Conservation (phyloP, 2,329 filamentous ascomycete genomes). For the Aspergillus fijiensis region DNA sequence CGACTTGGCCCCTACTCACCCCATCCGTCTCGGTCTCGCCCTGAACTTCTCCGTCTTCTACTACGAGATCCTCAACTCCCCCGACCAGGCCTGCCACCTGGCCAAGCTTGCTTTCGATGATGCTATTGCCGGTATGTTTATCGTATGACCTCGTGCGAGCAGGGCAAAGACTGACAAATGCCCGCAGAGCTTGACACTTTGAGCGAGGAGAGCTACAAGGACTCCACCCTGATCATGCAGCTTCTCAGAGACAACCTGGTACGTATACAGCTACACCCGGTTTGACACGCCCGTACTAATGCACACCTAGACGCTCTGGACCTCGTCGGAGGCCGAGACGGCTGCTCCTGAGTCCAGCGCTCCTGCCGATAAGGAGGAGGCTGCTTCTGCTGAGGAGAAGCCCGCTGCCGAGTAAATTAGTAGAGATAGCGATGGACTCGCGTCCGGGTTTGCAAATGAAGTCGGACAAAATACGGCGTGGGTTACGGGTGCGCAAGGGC, state of each 20-base stretch:
- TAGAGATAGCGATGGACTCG: conserved; percentile 34
- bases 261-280: conserved; percentile 35
- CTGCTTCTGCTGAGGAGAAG: conserved; percentile 44
- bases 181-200: conserved; percentile 83
- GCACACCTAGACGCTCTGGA: conserved; percentile 83
- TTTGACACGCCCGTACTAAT: conserved; percentile 27
- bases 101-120: conserved; percentile 96
- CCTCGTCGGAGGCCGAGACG: conserved; percentile 94
- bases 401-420: conserved; percentile 42
- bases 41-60: conserved; percentile 99
- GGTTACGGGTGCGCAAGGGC: conserved; percentile 13
- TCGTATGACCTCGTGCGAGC: not conserved
- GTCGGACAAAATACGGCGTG: conserved; percentile 11
- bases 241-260: conserved; percentile 95
- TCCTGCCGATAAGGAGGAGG: conserved; percentile 45
- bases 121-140: conserved; percentile 74
- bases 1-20: conserved; percentile 86
- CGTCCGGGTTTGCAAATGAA: conserved; percentile 22
- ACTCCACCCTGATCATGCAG: conserved; percentile 98
- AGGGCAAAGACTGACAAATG: conserved; percentile 27
- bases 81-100: conserved; percentile 96
- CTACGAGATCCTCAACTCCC: conserved; percentile 99
- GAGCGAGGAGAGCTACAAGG: conserved; percentile 99
- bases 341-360: conserved; percentile 52
- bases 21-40: conserved; percentile 86